Conservation (phyloP, 192 early-diverging fungal species). For the Geranomyces michiganensis region DNA sequence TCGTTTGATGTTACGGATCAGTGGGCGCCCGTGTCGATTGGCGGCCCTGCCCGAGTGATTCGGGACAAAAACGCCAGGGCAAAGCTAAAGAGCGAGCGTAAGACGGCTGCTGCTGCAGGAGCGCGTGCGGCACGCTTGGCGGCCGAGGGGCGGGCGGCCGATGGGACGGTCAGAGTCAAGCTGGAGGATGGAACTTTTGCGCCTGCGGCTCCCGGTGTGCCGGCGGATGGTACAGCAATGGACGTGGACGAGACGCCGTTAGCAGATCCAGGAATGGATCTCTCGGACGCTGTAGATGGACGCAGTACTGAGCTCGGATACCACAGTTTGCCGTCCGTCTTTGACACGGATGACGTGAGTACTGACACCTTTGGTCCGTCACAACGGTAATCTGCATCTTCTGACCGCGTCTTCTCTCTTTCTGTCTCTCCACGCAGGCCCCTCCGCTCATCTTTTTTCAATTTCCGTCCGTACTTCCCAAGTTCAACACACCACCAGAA, state of each 20-base stretch:
- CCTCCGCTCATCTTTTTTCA: conserved; percentile 60
- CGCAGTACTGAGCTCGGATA: background rate
- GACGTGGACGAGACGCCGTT: background rate
- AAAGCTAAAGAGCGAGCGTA: background rate
- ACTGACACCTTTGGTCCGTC: no score
- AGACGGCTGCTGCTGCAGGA: background rate
- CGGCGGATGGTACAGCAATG: background rate
- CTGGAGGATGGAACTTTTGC: background rate
- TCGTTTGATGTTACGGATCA: conserved; percentile 26
- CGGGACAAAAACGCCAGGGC: conserved; percentile 1
- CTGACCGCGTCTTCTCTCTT: background rate
- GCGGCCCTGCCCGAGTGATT: conserved; percentile 3
- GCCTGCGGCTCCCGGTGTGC: background rate
- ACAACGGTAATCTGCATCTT: no score
- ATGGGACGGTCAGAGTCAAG: conserved; percentile 1
- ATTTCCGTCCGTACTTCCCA: conserved; percentile 61
- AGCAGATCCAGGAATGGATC: background rate
- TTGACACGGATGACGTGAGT: background rate
- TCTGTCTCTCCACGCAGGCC: background rate
- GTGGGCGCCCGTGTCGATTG: conserved; percentile 34
- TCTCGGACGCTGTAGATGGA: conserved; percentile 5
- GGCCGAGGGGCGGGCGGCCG: background rate
- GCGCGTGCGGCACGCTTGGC: background rate
- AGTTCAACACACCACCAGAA: conserved; percentile 45
- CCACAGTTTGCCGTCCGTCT: background rate